Evolutionary conservation across 164 flowering plant species (phyloP).

Genomic region (Annona cherimola): DNA sequence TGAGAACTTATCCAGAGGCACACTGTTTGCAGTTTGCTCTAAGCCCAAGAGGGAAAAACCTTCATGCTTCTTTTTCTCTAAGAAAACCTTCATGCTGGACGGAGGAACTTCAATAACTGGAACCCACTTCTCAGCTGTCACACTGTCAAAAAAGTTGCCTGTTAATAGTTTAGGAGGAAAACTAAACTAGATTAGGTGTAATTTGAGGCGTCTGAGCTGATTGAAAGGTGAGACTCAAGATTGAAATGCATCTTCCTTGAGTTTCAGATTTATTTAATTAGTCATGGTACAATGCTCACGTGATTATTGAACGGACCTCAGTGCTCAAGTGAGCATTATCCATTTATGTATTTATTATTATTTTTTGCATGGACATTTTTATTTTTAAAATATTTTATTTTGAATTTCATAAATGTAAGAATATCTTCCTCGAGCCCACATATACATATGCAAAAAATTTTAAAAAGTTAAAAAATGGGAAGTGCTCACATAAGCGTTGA

Average conservation of each 20-base stretch:
- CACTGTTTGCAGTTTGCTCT: constrained; percentile 96
- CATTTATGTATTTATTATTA: too few species aligned
- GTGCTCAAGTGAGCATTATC: too few species aligned
- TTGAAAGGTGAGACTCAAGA: neutral
- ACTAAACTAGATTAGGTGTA: neutral
- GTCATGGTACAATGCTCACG: too few species aligned
- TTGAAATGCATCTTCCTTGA: neutral
- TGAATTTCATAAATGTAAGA: too few species aligned
- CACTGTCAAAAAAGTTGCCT: constrained; percentile 39
- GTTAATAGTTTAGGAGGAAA: neutral
- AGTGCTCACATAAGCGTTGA: too few species aligned
- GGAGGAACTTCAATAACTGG: constrained; percentile 86
- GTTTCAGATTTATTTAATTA: too few species aligned
- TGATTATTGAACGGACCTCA: too few species aligned
- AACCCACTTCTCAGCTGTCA: constrained; percentile 99
- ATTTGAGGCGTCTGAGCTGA: neutral
- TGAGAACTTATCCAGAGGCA: constrained; percentile 61
- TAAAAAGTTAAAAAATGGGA: too few species aligned
- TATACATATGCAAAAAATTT: too few species aligned
- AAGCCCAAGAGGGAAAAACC: constrained; percentile 87
- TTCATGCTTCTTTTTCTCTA: constrained; percentile 78
- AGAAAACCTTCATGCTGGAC: constrained; percentile 52
- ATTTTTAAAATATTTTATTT: too few species aligned
- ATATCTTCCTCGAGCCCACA: too few species aligned
- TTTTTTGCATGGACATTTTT: too few species aligned